These are phyloP conservation scores for Pseudogymnoascus sp. DNA, from an alignment of 2,329 filamentous ascomycete genomes.

Conservation along the genomic window DNA sequence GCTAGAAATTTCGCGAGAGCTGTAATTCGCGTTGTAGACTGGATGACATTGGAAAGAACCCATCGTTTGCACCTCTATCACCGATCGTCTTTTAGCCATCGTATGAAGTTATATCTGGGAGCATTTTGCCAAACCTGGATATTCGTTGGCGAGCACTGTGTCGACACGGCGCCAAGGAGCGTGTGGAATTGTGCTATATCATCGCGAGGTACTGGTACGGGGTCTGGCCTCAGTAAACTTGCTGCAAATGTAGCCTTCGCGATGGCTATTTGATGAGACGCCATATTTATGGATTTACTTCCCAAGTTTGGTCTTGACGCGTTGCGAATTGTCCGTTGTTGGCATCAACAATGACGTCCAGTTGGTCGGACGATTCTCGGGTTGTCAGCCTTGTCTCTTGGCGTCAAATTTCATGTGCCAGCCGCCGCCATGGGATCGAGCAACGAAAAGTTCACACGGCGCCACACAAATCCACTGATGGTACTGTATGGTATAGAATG, in stretches of 20 bases:
- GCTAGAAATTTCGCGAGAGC: conserved; percentile 71
- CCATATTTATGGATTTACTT: conserved; percentile 41
- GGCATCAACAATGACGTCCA: conserved; percentile 3
- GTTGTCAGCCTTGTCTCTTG: conserved; percentile 8
- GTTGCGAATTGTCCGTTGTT: not conserved
- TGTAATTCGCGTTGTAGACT: conserved; percentile 58
- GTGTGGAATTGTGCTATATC: conserved; percentile 65
- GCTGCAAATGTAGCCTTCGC: conserved; percentile 74
- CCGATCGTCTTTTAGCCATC: conserved; percentile 35
- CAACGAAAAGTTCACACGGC: not conserved
- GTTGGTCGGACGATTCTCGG: not conserved
- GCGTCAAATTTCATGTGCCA: not conserved
- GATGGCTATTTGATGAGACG: conserved; percentile 66
- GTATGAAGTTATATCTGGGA: conserved; percentile 27
- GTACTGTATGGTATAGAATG: not conserved
- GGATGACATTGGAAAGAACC: conserved; percentile 67
- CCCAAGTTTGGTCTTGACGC: not conserved
- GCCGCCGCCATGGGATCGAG: not conserved
- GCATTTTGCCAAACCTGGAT: conserved; percentile 68
- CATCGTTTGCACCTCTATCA: conserved; percentile 81
- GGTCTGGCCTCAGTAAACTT: conserved; percentile 67
- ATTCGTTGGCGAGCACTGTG: conserved; percentile 70
- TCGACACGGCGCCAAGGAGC: conserved; percentile 57
- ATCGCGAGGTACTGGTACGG: conserved; percentile 60
- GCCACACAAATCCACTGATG: not conserved